phyloP scores from a whole-genome alignment of 306 rosid genomes.

The Sesbania bispinosa region DNA sequence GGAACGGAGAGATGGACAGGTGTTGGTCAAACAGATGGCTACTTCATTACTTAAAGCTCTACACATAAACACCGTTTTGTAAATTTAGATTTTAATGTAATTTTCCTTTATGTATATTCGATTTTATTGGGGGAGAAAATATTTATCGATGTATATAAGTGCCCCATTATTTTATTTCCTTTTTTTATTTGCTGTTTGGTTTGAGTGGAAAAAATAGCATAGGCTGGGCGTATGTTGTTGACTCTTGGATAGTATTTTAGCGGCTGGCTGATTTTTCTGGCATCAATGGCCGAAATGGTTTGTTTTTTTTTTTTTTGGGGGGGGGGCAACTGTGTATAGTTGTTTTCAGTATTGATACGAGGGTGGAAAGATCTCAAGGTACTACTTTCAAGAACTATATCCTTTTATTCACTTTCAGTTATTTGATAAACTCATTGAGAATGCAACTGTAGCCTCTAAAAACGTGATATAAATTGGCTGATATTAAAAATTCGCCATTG shows the following conservation, averaged over 20 bases:
- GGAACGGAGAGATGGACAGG: slow-evolving; percentile 96
- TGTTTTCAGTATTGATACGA: neutral
- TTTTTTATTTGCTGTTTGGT: slow-evolving; percentile 1
- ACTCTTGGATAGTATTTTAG: neutral
- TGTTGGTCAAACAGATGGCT: slow-evolving; percentile 99
- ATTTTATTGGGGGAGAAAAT: slow-evolving; percentile 15
- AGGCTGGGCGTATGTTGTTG: neutral
- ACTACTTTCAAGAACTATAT: neutral
- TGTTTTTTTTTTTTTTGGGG: neutral
- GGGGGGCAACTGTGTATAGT: neutral
- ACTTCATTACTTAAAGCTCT: slow-evolving; percentile 95
- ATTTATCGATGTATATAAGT: slow-evolving; percentile 32
- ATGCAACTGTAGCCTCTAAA: no score
- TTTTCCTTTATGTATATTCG: slow-evolving; percentile 19
- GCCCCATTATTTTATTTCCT: slow-evolving; percentile 24
- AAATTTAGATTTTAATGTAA: slow-evolving; percentile 28
- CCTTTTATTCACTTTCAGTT: neutral
- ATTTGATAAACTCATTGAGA: neutral
- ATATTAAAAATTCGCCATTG: no score
- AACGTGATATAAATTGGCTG: no score
- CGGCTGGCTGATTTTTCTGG: slow-evolving; percentile 15
- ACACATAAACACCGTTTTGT: slow-evolving; percentile 95
- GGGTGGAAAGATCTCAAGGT: neutral
- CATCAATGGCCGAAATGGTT: slow-evolving; percentile 5
- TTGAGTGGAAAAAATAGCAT: slow-evolving; percentile 19